Evolutionary conservation across 768 basidiomycete species (phyloP), one percentile per base, ranked within the genome.

Genomic region (Tulasnella sp.): DNA sequence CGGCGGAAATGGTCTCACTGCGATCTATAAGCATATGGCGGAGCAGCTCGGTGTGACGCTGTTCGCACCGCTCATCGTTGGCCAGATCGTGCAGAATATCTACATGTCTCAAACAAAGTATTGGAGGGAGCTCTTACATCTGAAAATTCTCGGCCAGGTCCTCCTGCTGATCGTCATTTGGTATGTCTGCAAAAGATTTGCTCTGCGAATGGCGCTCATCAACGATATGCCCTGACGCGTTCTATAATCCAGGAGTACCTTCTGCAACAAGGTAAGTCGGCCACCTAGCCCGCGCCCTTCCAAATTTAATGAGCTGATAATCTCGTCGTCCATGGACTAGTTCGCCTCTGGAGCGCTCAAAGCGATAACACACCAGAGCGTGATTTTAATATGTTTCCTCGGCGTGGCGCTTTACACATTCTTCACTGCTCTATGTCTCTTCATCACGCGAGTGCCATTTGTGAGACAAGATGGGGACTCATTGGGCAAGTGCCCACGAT

Each of bases 1-100:
- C 12, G 61, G 63, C 19, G 66, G 66, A 11, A 65, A 63, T 8
- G 68, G 68, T 22, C 46, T 68, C 22, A 60, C 53, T 3, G 62
- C 62, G 25, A 67, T 68, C 46, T 68, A 68, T 56, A 61, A 56
- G 29, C 65, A 65, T 30, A 62, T 68, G 27, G 62, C 56, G 22
- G 61, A 65, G 57, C 66, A 67, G 42, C 55, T 68, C 43, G 62
- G 66, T 31, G 51, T 65, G 25, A 62, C 65, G 19, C 59, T 68
- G 22, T 66, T 68, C 54, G 61, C 65, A 4, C 68, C 68, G 2
- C 59, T 67, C 3, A 64, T 64, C 42, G 63, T 68, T 21, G 67
- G 67, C 3, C 67, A 68, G 48, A 53, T 65, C 50, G 42, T 68
- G 8, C 67, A 68, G 51, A 63, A 66, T 60, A 57, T 66, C 31